Evolutionary conservation across 768 basidiomycete species (phyloP).

Genomic region (Rhodotorula graminis): DNA sequence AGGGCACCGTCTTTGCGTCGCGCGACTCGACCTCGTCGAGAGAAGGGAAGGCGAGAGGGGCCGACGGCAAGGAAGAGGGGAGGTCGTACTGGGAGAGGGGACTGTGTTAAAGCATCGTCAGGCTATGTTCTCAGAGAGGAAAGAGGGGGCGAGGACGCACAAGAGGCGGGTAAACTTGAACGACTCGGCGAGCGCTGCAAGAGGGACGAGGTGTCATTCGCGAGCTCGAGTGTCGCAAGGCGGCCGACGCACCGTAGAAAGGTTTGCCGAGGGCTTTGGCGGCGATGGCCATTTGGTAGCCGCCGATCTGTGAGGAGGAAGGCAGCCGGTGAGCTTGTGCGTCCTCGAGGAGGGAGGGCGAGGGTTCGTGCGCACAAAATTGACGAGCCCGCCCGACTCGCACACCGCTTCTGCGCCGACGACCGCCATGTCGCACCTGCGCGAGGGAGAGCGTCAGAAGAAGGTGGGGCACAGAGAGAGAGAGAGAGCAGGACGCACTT

Average conservation of each 20-base stretch:
- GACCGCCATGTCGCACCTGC: slow-evolving; percentile 60
- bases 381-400: slow-evolving; percentile 87
- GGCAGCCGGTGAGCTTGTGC: background rate
- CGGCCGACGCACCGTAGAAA: slow-evolving; percentile 63
- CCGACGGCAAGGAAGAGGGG: slow-evolving; percentile 62
- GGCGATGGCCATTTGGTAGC: slow-evolving; percentile 93
- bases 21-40: background rate
- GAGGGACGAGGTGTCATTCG: background rate
- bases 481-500: slow-evolving; percentile 46
- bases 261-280: slow-evolving; percentile 92
- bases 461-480: background rate
- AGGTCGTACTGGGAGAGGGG: slow-evolving; percentile 77
- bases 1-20: slow-evolving; percentile 10
- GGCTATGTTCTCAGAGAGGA: background rate
- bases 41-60: slow-evolving; percentile 61
- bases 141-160: background rate
- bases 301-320: slow-evolving; percentile 61
- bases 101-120: slow-evolving; percentile 8
- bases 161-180: slow-evolving; percentile 98
- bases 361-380: slow-evolving; percentile 51
- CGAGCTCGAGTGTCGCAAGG: slow-evolving; percentile 41
- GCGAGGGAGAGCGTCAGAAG: background rate
- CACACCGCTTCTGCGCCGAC: slow-evolving; percentile 98
- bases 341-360: background rate
- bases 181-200: slow-evolving; percentile 47